These are phyloP conservation scores for Tulasnella calospora DNA, from an alignment of 768 basidiomycete genomes.

Conservation along the genomic window DNA sequence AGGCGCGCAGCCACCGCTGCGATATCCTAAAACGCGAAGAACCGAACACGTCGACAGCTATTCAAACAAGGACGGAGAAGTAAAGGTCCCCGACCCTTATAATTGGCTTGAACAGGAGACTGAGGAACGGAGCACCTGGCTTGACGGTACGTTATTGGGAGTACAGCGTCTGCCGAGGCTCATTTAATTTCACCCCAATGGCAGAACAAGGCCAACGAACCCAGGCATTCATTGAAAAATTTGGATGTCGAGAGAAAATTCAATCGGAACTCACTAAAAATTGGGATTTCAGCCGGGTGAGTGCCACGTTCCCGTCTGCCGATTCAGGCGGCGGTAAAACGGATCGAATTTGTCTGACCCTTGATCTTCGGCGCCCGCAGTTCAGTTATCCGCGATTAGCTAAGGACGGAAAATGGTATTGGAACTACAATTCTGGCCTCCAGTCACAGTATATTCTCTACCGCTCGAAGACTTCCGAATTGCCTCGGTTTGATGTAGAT, in stretches of 20 bases:
- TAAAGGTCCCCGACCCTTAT: conserved; percentile 66
- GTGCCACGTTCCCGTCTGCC: background rate
- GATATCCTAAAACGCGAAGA: conserved; percentile 56
- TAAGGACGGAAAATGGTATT: conserved; percentile 71
- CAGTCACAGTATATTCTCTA: conserved; percentile 49
- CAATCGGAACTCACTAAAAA: conserved; percentile 55
- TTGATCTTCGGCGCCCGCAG: conserved; percentile 38
- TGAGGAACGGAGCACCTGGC: conserved; percentile 53
- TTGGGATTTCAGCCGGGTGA: conserved; percentile 50
- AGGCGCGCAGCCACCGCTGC: background rate
- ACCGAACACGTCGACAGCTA: conserved; percentile 65
- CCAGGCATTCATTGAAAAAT: conserved; percentile 56
- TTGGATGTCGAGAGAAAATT: conserved; percentile 53
- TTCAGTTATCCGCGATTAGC: conserved; percentile 59
- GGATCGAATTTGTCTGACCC: background rate
- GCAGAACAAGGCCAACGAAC: conserved; percentile 55
- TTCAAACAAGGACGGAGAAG: conserved; percentile 60
- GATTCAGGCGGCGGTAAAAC: background rate
- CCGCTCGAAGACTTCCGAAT: conserved; percentile 12
- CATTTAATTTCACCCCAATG: background rate
- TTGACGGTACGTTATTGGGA: conserved; percentile 29
- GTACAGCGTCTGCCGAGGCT: background rate
- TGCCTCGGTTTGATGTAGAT: background rate
- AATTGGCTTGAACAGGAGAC: conserved; percentile 65
- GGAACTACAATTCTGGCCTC: conserved; percentile 73